Conservation (phyloP, 208 protist species). For the Trypanosoma lewisi region DNA sequence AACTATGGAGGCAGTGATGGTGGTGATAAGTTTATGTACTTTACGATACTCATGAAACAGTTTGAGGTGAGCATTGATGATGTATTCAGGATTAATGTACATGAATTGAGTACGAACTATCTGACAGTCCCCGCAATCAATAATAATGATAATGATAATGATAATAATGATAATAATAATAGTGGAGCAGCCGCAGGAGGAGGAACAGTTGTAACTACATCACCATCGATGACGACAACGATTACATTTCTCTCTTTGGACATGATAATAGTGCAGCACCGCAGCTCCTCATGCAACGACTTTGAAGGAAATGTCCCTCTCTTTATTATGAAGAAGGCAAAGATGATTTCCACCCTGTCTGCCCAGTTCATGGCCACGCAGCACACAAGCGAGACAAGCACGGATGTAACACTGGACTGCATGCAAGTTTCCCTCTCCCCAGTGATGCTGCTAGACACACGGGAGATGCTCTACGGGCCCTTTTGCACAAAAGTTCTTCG, state of each 20-base stretch:
- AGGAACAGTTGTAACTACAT: too few species aligned
- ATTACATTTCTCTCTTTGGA: too few species aligned
- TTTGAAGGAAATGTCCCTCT: neutral
- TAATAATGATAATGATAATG: neutral
- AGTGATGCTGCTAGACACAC: slow-evolving; percentile 68
- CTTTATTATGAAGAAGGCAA: slow-evolving; percentile 13
- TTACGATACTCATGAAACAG: slow-evolving; percentile 14
- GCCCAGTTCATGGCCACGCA: neutral
- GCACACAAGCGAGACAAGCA: slow-evolving; percentile 30
- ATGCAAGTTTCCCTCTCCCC: slow-evolving; percentile 56
- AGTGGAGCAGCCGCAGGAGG: too few species aligned
- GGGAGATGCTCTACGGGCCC: slow-evolving; percentile 74
- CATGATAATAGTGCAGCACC: too few species aligned
- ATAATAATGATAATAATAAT: slow-evolving; percentile 2
- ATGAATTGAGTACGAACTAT: neutral
- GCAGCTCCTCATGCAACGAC: too few species aligned
- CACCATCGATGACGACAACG: too few species aligned
- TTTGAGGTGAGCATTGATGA: slow-evolving; percentile 23
- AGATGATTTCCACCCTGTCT: neutral
- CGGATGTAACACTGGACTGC: slow-evolving; percentile 34
- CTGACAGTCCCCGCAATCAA: neutral
- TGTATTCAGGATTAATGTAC: slow-evolving; percentile 15
- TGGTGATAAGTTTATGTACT: neutral
- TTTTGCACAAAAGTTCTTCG: slow-evolving; percentile 75
- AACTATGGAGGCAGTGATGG: too few species aligned